phyloP scores from a whole-genome alignment of 805 yeast species.

The Candida berthetii region DNA sequence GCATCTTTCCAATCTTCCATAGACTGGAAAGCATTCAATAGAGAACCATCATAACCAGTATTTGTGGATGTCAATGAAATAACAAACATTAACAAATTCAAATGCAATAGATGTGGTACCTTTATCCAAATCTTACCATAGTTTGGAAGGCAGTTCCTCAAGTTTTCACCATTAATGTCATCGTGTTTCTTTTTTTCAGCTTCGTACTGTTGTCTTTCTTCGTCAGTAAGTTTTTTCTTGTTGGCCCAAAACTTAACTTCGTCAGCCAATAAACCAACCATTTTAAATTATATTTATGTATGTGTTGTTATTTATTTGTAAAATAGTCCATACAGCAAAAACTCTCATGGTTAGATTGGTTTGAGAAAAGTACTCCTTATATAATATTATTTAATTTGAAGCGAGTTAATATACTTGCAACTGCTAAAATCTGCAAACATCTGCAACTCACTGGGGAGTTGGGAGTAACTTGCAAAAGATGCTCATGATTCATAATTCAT shows the following conservation, averaged over 20 bases:
- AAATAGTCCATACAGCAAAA: too few relatives aligned
- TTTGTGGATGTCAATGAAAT: constrained; percentile 41
- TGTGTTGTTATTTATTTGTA: background rate
- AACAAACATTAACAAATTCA: constrained; percentile 32
- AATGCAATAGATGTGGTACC: constrained; percentile 29
- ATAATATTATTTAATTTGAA: too few relatives aligned
- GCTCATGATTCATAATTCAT: too few relatives aligned
- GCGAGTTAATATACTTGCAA: too few relatives aligned
- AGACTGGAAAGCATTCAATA: background rate
- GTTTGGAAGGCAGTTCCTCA: constrained; percentile 17
- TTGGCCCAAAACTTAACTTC: constrained; percentile 13
- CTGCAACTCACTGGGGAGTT: too few relatives aligned
- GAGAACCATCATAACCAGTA: constrained; percentile 10
- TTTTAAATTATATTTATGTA: constrained; percentile 1
- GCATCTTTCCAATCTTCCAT: background rate
- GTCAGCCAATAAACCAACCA: constrained; percentile 15
- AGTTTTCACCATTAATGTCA: constrained; percentile 4
- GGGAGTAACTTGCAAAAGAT: too few relatives aligned
- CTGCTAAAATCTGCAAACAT: too few relatives aligned
- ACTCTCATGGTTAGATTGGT: too few relatives aligned
- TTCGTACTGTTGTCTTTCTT: background rate
- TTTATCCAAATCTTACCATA: constrained; percentile 25
- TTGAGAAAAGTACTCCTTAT: too few relatives aligned
- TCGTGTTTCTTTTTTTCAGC: background rate
- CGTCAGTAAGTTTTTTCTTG: constrained; percentile 1